Base-by-base conservation (phyloP, 768 basidiomycete species). In the Xerocomellus chrysenteron region DNA sequence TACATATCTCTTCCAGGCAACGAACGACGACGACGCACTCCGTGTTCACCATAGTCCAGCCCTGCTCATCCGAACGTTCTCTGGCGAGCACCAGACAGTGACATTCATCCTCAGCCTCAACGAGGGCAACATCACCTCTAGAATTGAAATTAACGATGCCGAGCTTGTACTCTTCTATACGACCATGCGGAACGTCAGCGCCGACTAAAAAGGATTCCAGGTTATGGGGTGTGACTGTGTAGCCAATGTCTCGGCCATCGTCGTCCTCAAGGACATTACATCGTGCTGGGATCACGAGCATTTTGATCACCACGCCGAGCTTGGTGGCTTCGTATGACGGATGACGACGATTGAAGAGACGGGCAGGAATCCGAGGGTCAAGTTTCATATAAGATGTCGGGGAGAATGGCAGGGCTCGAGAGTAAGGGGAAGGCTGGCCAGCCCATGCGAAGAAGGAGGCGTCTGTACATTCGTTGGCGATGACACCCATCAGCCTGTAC, bases 401-500 rank as follows among this genome's bases (percentile, higher is more conserved):
- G 4, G 57, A 58, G 30, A 48, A 57, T 17, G 56, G 47, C n/a
- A 58, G 24, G 7, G 57, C 57, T 30, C 56, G 30, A 14, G 57
- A 58, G 19, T 58, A 50, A 24, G 57, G 42, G 12, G 57, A 58
- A 28, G 57, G 37, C 24, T 17, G 48, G 21, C 56, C 56, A n/a
- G 55, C 55, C 56, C 56, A 55, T 19, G 47, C 56, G 11, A 57
- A 48, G 41, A 57, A 48, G 21, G 56, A 57, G 7, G 55, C 56
- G 36, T 57, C 55, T 11, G 56, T 49, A 14, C 56, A 57, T 47
- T 57, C 56, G 4, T 57, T 57, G 50, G 46, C 46, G 46, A 53
- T 59, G 50, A 49, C 37, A 21, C 41, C 44, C 47, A 64, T 62
- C 12, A 68, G 24, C 48, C 66, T 56, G 49, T 56, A 57, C 45